These are phyloP conservation scores for Cyclospora cayetanensis DNA, from an alignment of 169 alveolate species.

Conservation along the genomic window DNA sequence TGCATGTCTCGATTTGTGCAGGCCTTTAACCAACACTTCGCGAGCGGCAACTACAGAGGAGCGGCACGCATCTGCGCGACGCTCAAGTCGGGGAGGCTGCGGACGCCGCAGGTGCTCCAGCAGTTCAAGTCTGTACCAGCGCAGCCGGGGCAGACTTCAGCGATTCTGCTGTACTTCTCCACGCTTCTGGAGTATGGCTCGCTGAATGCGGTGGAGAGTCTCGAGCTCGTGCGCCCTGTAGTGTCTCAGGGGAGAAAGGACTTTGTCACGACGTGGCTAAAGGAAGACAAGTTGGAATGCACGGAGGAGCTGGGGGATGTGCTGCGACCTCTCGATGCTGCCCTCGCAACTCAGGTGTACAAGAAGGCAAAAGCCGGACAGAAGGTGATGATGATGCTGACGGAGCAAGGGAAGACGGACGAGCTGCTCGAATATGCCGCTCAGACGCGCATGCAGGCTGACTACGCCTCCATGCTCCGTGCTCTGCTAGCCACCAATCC, in stretches of 20 bases:
- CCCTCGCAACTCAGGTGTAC: conserved; percentile 94
- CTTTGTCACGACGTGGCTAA: conserved; percentile 96
- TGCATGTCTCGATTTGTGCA: conserved; percentile 46
- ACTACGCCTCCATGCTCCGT: conserved; percentile 77
- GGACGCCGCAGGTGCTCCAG: conserved; percentile 95
- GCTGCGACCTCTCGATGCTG: conserved; percentile 89
- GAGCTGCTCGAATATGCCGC: conserved; percentile 85
- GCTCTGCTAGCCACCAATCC: conserved; percentile 74
- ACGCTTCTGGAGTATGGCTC: conserved; percentile 95
- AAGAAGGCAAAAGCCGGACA: conserved; percentile 88
- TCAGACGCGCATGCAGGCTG: conserved; percentile 77
- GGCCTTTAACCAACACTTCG: conserved; percentile 76
- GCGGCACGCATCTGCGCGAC: conserved; percentile 97
- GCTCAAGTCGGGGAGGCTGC: conserved; percentile 94
- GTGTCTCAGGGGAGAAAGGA: conserved; percentile 89
- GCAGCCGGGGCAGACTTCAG: conserved; percentile 92
- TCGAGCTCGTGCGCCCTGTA: conserved; percentile 97
- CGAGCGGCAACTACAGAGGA: conserved; percentile 83
- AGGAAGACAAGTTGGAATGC: conserved; percentile 96
- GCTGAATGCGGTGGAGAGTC: conserved; percentile 95
- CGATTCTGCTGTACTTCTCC: conserved; percentile 96
- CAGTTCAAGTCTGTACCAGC: conserved; percentile 92
- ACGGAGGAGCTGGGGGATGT: conserved; percentile 98
- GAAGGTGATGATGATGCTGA: conserved; percentile 93
- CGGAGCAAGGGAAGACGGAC: conserved; percentile 94